A percentile compares a stretch with the other conserved stretches of the same genome.
Conservation (phyloP, 139 green algal species). For the Tetratostichococcus sp. region DNA sequence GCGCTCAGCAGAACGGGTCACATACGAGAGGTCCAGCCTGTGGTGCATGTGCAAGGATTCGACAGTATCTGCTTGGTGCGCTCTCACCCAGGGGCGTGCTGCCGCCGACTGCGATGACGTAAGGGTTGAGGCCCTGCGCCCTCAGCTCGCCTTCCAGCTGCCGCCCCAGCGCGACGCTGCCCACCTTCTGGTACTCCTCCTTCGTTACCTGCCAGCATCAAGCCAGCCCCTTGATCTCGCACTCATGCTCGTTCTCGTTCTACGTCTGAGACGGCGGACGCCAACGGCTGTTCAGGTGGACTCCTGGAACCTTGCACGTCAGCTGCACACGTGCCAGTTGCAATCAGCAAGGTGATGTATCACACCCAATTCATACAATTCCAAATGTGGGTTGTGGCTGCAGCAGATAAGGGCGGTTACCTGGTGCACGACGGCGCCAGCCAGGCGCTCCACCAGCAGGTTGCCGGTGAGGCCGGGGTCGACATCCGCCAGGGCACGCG, state of each 20-base stretch:
- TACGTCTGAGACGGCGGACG: no score
- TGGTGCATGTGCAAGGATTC: no score
- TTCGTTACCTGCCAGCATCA: conserved; percentile 69
- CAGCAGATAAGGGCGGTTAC: not conserved
- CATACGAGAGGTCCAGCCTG: no score
- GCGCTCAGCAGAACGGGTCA: no score
- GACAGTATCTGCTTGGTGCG: no score
- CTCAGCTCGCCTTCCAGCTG: conserved; percentile 55
- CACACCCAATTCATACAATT: no score
- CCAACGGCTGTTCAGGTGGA: no score
- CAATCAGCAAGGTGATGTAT: no score
- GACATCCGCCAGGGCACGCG: conserved; percentile 28
- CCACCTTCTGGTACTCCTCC: conserved; percentile 78
- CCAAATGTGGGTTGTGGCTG: no score
- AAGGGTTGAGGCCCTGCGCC: conserved; percentile 66
- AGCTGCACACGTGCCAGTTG: no score
- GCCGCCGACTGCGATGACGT: conserved; percentile 88
- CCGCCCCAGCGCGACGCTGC: conserved; percentile 48
- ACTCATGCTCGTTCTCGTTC: no score
- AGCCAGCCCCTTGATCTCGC: not conserved
- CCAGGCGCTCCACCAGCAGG: conserved; percentile 83
- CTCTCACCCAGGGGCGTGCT: conserved; percentile 61
- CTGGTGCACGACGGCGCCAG: conserved; percentile 23
- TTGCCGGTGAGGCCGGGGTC: conserved; percentile 92
- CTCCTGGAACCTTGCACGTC: no score